Evolutionary conservation across 1,284 basidiomycete genomes (phyloP).

Genomic region (Microbotryum violaceum): DNA sequence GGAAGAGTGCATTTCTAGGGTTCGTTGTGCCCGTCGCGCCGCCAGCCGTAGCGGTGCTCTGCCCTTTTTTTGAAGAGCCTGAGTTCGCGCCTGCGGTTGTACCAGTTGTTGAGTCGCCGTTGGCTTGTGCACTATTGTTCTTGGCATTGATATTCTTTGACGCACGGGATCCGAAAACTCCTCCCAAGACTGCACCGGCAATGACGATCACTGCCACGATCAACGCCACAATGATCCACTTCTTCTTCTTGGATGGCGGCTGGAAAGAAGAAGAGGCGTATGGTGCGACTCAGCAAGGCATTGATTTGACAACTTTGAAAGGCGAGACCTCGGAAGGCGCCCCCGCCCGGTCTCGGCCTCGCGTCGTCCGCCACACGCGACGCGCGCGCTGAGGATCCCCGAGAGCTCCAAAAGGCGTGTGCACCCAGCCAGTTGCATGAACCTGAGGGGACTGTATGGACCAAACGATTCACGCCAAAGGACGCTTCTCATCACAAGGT

Average conservation of each 20-base stretch:
- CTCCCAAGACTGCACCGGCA: neutral
- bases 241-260: neutral
- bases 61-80: neutral
- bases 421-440: no score
- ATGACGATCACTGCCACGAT: slow-evolving; percentile 14
- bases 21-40: neutral
- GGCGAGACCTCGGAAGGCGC: no score
- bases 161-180: slow-evolving; percentile 1
- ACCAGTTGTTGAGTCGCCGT: neutral
- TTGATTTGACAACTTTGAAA: no score
- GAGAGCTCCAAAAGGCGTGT: no score
- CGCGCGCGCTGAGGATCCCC: no score
- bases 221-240: neutral
- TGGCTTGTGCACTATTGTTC: neutral
- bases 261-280: neutral
- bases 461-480: no score
- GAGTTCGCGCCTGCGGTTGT: neutral
- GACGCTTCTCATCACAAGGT: no score
- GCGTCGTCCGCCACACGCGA: no score
- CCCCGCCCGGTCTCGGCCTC: no score
- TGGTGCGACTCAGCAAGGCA: no score
- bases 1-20: neutral
- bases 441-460: no score
- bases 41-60: neutral
- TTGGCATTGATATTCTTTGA: neutral